Base-by-base conservation (phyloP, 2,329 filamentous ascomycete species). In the Paraconiothyrium sp. region DNA sequence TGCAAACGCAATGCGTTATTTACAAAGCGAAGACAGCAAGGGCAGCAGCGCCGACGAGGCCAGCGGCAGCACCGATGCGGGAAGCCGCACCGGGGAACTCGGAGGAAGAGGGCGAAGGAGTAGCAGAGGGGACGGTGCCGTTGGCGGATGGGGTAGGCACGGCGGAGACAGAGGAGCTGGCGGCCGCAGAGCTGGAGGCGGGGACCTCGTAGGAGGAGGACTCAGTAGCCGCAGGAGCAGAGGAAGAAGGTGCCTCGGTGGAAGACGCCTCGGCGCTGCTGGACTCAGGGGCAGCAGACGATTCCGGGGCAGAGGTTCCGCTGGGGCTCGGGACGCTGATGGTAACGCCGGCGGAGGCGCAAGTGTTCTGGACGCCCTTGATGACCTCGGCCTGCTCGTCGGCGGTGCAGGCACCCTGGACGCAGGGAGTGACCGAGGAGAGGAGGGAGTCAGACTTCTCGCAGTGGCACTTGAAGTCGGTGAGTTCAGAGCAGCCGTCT, bases 381-480 rank as follows among this genome's bases (percentile, higher is more conserved):
- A 76, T 71, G 63, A 72, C 69, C 30, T 66, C 57, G 48, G 62
- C 70, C 65, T 81, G 79, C 63, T 83, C 81, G 0, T 67, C 62
- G 20, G 72, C 44, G 7, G 65, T 65, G 73, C 83, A 85, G 22
- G 76, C 76, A 39, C 73, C 69, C 70, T 83, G 57, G 32, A 85
- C 82, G 61, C 83, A 85, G 47, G 83, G 83, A 59, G 78, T 79
- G 61, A 84, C 78, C 48, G 71, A 58, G 47, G 66, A 57, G 50
- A 83, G 70, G 48, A 85, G 78, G 35, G 64, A n/a, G 39, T 76
- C 69, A 46, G 81, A 73, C 72, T 83, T 81, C 69, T 79, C 69
- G 76, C 83, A 84, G 74, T 84, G 82, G 72, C 82, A 84, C 39
- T 77, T 78, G 70, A 84, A 85, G 76, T 85, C 83, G 62, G 76